Evolutionary conservation across 129 eudicot species (phyloP).

Genomic region (Mikania micrantha): DNA sequence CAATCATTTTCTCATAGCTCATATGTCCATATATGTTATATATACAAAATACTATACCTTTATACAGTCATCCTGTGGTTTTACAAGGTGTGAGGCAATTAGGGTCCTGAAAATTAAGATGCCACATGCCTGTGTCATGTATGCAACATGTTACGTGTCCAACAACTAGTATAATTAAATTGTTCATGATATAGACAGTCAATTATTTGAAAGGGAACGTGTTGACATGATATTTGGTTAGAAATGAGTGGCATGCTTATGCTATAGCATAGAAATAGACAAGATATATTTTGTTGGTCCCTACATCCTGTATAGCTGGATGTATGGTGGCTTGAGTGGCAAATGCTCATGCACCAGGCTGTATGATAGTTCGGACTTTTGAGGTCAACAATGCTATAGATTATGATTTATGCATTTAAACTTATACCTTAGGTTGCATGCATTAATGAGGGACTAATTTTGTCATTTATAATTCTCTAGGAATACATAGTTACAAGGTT

Average conservation of each 20-base stretch:
- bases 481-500: not conserved
- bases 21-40: not conserved
- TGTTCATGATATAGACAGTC: not conserved
- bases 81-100: not conserved
- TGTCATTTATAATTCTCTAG: not conserved
- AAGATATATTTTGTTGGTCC: conserved; percentile 29
- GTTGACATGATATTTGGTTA: conserved; percentile 10
- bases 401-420: not conserved
- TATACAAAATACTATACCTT: not conserved
- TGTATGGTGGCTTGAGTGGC: conserved; percentile 23
- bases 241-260: conserved; percentile 15
- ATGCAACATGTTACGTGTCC: not conserved
- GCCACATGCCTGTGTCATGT: not conserved
- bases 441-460: not conserved
- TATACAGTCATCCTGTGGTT: not conserved
- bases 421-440: not conserved
- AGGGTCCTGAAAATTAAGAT: not conserved
- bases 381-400: conserved; percentile 19
- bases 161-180: not conserved
- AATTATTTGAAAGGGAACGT: conserved; percentile 20
- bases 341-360: conserved; percentile 29
- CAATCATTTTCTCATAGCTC: conserved; percentile 2
- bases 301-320: conserved; percentile 27
- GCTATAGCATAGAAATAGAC: conserved; percentile 5
- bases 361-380: conserved; percentile 13